Evolutionary conservation across 2,329 filamentous ascomycete genomes (phyloP).

Genomic region (Colletotrichum costaricense): DNA sequence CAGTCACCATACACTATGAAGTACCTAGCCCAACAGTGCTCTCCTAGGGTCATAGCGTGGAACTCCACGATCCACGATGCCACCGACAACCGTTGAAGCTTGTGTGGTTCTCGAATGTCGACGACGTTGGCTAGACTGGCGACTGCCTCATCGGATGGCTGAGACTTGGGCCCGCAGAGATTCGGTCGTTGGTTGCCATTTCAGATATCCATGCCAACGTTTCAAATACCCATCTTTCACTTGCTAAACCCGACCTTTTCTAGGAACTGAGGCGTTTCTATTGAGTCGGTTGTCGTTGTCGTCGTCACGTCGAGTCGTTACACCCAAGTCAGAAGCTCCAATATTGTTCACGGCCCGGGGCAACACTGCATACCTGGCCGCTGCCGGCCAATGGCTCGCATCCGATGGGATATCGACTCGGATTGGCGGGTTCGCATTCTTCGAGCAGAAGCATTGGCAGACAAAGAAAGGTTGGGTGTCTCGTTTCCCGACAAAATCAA

Average conservation of each 20-base stretch:
- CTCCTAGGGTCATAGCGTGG: background rate
- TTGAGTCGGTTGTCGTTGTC: background rate
- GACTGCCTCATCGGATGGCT: background rate
- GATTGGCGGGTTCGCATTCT: background rate
- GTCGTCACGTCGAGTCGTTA: background rate
- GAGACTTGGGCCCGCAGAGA: background rate
- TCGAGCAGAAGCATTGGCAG: background rate
- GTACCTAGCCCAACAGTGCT: too few relatives aligned
- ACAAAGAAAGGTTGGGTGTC: too few relatives aligned
- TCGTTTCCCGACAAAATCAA: background rate
- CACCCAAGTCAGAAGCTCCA: background rate
- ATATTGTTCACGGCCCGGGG: background rate
- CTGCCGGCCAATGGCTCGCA: background rate
- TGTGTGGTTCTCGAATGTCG: conserved; percentile 17
- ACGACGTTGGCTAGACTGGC: background rate
- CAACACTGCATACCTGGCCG: background rate
- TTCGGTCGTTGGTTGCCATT: background rate
- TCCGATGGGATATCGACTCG: background rate
- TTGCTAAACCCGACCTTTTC: background rate
- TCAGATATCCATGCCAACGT: background rate
- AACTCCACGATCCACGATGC: background rate
- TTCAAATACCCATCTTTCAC: background rate
- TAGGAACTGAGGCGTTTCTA: background rate
- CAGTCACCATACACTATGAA: too few relatives aligned
- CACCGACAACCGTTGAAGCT: conserved; percentile 16